These are phyloP conservation scores for Mycena chlorophos DNA, from an alignment of 768 basidiomycete species.

Conservation along the genomic window DNA sequence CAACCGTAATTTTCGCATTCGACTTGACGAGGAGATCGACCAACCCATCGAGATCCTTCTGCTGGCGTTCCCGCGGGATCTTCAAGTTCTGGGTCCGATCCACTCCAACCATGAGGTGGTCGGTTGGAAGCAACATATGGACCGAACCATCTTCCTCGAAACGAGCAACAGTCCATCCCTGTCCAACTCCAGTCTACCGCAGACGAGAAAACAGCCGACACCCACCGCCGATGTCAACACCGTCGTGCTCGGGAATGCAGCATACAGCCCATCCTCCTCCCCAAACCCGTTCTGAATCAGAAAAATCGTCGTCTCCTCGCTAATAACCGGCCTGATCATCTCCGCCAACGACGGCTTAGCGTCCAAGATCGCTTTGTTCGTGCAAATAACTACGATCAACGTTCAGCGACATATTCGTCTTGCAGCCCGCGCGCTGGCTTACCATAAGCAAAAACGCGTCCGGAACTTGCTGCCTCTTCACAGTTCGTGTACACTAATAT, in stretches of 20 bases:
- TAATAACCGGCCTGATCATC: constrained; percentile 6
- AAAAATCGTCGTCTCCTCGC: constrained; percentile 4
- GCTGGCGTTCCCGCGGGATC: constrained; percentile 3
- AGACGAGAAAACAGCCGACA: neutral
- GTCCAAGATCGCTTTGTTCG: constrained; percentile 12
- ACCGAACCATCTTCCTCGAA: constrained; percentile 1
- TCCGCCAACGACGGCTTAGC: constrained; percentile 7
- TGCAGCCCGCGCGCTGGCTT: neutral
- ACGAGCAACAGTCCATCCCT: constrained; percentile 13
- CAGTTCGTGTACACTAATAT: constrained; percentile 6
- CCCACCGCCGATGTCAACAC: constrained; percentile 8
- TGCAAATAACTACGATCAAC: constrained; percentile 7
- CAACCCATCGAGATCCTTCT: constrained; percentile 1
- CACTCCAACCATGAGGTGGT: constrained; percentile 7
- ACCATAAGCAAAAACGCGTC: constrained; percentile 13
- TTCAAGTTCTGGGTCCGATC: neutral
- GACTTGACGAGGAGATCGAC: constrained; percentile 9
- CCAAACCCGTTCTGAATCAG: constrained; percentile 16
- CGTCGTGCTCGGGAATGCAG: constrained; percentile 8
- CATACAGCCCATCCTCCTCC: constrained; percentile 4
- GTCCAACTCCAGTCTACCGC: neutral
- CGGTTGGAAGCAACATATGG: constrained; percentile 9
- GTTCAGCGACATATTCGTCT: neutral
- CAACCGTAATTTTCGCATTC: constrained; percentile 7
- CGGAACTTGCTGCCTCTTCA: constrained; percentile 12